Conservation (phyloP, 108 stramenopile species). For the Nitzschia palea region DNA sequence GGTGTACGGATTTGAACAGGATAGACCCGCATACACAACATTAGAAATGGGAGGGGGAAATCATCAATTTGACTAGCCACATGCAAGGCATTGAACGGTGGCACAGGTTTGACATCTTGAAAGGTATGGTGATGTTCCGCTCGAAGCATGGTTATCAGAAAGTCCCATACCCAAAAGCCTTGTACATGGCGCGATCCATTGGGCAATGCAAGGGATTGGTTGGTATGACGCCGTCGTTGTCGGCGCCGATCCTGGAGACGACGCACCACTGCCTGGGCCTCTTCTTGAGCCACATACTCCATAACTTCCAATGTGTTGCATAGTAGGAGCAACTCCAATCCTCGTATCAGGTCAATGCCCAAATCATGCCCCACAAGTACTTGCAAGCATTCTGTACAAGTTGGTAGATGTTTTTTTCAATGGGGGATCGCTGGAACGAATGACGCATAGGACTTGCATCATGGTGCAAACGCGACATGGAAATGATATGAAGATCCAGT, state of each 20-base stretch:
- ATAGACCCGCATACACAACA: conserved; percentile 22
- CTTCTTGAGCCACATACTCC: conserved; percentile 23
- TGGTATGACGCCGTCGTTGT: not conserved
- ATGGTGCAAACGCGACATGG: conserved; percentile 14
- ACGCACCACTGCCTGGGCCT: conserved; percentile 12
- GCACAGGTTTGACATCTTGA: conserved; percentile 6
- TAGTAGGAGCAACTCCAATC: conserved; percentile 15
- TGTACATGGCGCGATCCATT: conserved; percentile 10
- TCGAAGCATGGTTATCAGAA: conserved; percentile 4
- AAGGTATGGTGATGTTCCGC: conserved; percentile 17
- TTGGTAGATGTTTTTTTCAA: not conserved
- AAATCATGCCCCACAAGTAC: not conserved
- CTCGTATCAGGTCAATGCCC: not conserved
- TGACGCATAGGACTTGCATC: not conserved
- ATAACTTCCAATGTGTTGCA: conserved; percentile 29
- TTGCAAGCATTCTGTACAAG: not conserved
- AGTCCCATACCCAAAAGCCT: conserved; percentile 35
- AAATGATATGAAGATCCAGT: conserved; percentile 21
- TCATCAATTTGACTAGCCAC: conserved; percentile 22
- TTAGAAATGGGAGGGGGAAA: conserved; percentile 19
- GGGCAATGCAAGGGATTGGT: not conserved
- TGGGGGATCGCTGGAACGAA: not conserved
- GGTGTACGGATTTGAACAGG: conserved; percentile 14
- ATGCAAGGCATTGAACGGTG: conserved; percentile 23
- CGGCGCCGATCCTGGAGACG: conserved; percentile 9